Evolutionary conservation across 1,284 basidiomycete genomes (phyloP).

Genomic region (Rhodofomes roseus): DNA sequence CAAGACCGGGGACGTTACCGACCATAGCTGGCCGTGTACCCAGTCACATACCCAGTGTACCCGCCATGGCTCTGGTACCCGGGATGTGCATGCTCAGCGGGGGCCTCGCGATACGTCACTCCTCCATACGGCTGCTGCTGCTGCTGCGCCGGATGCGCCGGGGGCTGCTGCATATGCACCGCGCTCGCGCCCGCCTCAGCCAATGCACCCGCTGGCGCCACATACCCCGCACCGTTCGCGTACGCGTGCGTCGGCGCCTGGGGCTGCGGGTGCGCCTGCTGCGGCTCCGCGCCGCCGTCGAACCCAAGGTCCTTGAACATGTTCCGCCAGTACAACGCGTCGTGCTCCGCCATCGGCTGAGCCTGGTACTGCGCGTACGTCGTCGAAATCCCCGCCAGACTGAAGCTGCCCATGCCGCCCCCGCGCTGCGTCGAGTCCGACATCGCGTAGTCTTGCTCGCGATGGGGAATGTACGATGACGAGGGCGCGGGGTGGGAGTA

Average conservation of each 20-base stretch:
- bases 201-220: neutral
- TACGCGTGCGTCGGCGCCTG: neutral
- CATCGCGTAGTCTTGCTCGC: conserved; percentile 8
- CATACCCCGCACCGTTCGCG: neutral
- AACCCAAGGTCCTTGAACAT: conserved; percentile 69
- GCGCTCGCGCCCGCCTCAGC: neutral
- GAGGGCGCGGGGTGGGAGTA: conserved; percentile 5
- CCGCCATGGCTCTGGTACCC: neutral
- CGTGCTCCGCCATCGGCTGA: conserved; percentile 27
- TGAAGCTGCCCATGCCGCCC: neutral
- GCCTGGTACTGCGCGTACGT: conserved; percentile 9
- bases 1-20: no score
- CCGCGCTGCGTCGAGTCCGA: conserved; percentile 1
- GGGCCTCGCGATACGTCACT: neutral
- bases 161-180: neutral
- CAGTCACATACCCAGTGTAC: neutral
- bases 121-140: neutral
- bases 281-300: conserved; percentile 17
- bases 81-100: neutral
- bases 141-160: neutral
- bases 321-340: conserved; percentile 63
- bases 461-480: conserved; percentile 3
- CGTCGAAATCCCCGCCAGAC: conserved; percentile 4
- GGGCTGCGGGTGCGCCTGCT: neutral
- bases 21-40: neutral